These are phyloP conservation scores for Turnera subulata DNA, from an alignment of 345 rosid species.

Conservation along the genomic window DNA sequence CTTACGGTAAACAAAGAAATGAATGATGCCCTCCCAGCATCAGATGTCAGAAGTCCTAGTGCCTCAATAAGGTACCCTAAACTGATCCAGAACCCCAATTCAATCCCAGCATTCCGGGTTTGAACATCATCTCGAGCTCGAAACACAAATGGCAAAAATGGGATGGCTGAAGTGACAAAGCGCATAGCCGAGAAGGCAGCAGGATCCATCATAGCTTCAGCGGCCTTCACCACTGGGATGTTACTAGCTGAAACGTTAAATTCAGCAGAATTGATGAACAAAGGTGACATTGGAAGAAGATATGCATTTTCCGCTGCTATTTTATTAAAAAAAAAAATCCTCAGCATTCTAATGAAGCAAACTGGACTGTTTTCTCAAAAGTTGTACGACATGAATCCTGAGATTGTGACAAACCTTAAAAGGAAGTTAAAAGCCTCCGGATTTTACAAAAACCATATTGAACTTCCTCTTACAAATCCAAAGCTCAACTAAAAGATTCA, in stretches of 20 bases:
- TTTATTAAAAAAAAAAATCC: neutral
- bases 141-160: conserved; percentile 47
- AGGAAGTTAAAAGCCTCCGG: too few relatives aligned
- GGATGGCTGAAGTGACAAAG: conserved; percentile 50
- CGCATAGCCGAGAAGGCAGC: conserved; percentile 50
- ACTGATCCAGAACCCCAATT: conserved; percentile 65
- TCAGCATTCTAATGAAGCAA: too few relatives aligned
- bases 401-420: too few relatives aligned
- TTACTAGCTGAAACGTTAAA: conserved; percentile 45
- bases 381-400: too few relatives aligned
- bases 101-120: conserved; percentile 53
- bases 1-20: conserved; percentile 49
- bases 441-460: too few relatives aligned
- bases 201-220: conserved; percentile 46
- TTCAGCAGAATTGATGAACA: neutral
- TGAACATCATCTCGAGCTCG: conserved; percentile 36
- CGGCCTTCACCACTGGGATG: conserved; percentile 55
- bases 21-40: conserved; percentile 61
- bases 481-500: too few relatives aligned
- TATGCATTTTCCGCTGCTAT: too few relatives aligned
- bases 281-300: too few relatives aligned
- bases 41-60: conserved; percentile 49
- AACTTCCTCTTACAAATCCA: too few relatives aligned
- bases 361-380: too few relatives aligned
- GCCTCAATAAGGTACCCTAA: conserved; percentile 58